phyloP scores from a whole-genome alignment of 495 filamentous ascomycete genomes.

The Hypoxylon fragiforme region DNA sequence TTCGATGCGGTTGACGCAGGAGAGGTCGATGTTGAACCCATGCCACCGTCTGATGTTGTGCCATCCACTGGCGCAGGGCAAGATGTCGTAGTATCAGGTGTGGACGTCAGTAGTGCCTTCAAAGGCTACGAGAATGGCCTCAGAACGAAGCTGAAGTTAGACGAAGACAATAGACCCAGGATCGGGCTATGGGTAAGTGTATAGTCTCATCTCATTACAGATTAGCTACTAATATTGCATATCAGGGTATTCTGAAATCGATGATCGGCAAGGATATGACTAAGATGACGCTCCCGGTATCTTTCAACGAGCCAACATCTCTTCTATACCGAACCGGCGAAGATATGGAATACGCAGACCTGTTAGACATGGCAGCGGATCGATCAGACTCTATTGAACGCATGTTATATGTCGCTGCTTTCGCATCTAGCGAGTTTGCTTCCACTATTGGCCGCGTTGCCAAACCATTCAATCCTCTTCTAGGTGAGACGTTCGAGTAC shows the following conservation, averaged over 20 bases:
- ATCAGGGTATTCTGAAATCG: constrained; percentile 92
- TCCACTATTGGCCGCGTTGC: constrained; percentile 96
- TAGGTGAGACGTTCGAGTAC: constrained; percentile 98
- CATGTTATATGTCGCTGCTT: constrained; percentile 94
- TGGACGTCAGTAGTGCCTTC: constrained; percentile 75
- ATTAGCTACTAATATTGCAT: constrained; percentile 14
- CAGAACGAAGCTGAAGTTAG: constrained; percentile 78
- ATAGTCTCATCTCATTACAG: neutral
- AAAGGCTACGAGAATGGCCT: constrained; percentile 88
- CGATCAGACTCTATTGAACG: constrained; percentile 85
- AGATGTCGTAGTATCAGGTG: constrained; percentile 48
- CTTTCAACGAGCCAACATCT: constrained; percentile 98
- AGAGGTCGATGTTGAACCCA: constrained; percentile 73
- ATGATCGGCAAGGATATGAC: constrained; percentile 99
- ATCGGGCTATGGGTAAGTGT: constrained; percentile 89
- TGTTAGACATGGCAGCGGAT: constrained; percentile 87
- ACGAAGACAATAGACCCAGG: constrained; percentile 88
- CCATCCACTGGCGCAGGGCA: constrained; percentile 47
- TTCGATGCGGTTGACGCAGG: constrained; percentile 96
- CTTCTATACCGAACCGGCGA: constrained; percentile 94
- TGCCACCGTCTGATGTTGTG: constrained; percentile 50
- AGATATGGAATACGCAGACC: constrained; percentile 96
- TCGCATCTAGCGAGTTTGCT: constrained; percentile 93
- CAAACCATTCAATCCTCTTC: constrained; percentile 94
- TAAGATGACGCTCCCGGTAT: constrained; percentile 97